These are phyloP conservation scores for Metschnikowia bowlesiae DNA, from an alignment of 805 yeast genomes.

Conservation along the genomic window DNA sequence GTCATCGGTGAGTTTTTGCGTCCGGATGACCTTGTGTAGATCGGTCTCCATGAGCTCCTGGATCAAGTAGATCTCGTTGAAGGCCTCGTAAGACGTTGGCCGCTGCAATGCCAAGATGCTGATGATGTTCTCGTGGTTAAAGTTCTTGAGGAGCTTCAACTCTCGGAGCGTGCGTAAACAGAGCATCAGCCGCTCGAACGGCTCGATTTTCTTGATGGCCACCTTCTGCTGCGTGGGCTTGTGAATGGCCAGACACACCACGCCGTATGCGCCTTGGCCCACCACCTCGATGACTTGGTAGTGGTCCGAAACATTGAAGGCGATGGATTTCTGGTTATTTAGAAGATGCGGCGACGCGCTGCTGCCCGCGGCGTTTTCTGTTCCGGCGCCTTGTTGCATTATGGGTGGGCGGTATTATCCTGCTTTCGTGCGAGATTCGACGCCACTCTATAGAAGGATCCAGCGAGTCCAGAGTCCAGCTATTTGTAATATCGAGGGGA, in stretches of 20 bases:
- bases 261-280: conserved; percentile 96
- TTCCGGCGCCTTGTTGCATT: conserved; percentile 2
- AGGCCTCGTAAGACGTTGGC: conserved; percentile 69
- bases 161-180: conserved; percentile 87
- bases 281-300: conserved; percentile 80
- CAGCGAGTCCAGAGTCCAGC: no score
- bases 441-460: no score
- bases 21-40: conserved; percentile 71
- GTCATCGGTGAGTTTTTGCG: conserved; percentile 83
- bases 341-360: conserved; percentile 1
- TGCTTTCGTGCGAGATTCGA: neutral
- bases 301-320: conserved; percentile 84
- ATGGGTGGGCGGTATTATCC: neutral
- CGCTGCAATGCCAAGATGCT: conserved; percentile 84
- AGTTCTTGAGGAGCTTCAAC: conserved; percentile 80
- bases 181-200: conserved; percentile 84
- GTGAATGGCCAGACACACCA: conserved; percentile 86
- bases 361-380: neutral
- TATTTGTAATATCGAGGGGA: neutral
- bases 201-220: conserved; percentile 94
- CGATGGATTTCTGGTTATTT: conserved; percentile 25
- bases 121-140: conserved; percentile 90
- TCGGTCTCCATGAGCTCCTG: conserved; percentile 90
- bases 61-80: conserved; percentile 82
- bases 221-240: conserved; percentile 81